Evolutionary conservation across 225 moss, liverwort and hornwort genomes (phyloP).

Genomic region (Pseudoscleropodium purum): DNA sequence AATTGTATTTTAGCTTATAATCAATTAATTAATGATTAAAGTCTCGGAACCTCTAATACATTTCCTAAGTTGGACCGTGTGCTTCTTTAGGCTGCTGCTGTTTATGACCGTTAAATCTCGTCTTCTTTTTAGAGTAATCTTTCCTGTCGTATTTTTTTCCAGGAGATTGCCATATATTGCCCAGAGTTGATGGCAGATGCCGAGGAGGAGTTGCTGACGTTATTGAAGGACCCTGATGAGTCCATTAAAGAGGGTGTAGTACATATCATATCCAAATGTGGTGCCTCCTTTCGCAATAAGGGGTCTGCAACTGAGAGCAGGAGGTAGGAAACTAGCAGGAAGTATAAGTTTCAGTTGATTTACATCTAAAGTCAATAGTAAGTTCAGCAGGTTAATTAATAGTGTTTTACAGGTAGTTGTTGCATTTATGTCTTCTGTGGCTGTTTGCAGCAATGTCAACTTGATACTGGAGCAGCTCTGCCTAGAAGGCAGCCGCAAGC

Average conservation of each 20-base stretch:
- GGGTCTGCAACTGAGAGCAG: constrained; percentile 44
- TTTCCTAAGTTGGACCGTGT: background rate
- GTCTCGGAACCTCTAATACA: background rate
- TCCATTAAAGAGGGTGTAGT: constrained; percentile 92
- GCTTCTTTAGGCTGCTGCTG: background rate
- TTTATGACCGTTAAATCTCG: background rate
- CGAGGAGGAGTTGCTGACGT: constrained; percentile 66
- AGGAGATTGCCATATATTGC: constrained; percentile 86
- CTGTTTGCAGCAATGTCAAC: constrained; percentile 60
- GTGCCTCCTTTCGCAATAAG: constrained; percentile 74
- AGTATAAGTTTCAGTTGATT: background rate
- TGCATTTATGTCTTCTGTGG: background rate
- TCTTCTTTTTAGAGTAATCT: background rate
- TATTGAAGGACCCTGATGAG: constrained; percentile 86
- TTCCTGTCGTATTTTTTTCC: background rate
- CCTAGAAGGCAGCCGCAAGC: constrained; percentile 80
- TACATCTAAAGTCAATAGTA: background rate
- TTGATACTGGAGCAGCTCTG: constrained; percentile 74
- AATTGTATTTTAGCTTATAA: background rate
- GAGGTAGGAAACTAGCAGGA: constrained; percentile 35
- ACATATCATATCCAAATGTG: constrained; percentile 90
- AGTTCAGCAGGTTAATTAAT: background rate
- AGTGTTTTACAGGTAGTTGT: background rate
- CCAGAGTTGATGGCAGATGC: constrained; percentile 77
- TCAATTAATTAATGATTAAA: background rate